Conservation (phyloP, 2,329 filamentous ascomycete species). For the Cladosporium sp. region DNA sequence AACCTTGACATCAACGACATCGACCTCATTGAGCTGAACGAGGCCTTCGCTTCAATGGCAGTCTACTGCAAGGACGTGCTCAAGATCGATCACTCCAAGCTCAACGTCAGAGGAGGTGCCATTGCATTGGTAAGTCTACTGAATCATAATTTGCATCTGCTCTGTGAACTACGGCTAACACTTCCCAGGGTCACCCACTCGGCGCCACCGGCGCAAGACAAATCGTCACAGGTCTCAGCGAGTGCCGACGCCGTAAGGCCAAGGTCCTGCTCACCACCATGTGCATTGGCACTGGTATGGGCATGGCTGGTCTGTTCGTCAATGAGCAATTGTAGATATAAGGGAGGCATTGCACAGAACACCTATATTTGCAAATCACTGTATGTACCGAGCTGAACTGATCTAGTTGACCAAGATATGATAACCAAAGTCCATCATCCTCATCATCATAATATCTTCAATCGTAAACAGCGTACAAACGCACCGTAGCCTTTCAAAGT, state of each 20-base stretch:
- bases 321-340: slow-evolving; percentile 53
- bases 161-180: not conserved
- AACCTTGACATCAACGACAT: slow-evolving; percentile 75
- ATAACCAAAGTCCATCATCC: too few relatives aligned
- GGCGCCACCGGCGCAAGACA: slow-evolving; percentile 73
- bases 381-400: not conserved
- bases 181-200: slow-evolving; percentile 64
- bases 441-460: too few relatives aligned
- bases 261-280: slow-evolving; percentile 74
- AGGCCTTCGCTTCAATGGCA: slow-evolving; percentile 96
- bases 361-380: not conserved
- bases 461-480: too few relatives aligned
- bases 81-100: slow-evolving; percentile 67
- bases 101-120: slow-evolving; percentile 77
- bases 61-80: slow-evolving; percentile 71
- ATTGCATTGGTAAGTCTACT: slow-evolving; percentile 57
- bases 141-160: not conserved
- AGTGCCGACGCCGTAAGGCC: slow-evolving; percentile 29
- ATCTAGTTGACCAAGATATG: too few relatives aligned
- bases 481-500: too few relatives aligned
- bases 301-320: slow-evolving; percentile 63
- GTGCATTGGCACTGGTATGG: slow-evolving; percentile 68
- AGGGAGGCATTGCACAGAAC: not conserved
- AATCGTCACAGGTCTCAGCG: slow-evolving; percentile 70
- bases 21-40: slow-evolving; percentile 91